Percentiles rank a stretch among this genome's conserved stretches.
These are phyloP conservation scores for Immersiporthe knoxdaviesiana DNA, from an alignment of 2,329 filamentous ascomycete genomes.

Conservation along the genomic window DNA sequence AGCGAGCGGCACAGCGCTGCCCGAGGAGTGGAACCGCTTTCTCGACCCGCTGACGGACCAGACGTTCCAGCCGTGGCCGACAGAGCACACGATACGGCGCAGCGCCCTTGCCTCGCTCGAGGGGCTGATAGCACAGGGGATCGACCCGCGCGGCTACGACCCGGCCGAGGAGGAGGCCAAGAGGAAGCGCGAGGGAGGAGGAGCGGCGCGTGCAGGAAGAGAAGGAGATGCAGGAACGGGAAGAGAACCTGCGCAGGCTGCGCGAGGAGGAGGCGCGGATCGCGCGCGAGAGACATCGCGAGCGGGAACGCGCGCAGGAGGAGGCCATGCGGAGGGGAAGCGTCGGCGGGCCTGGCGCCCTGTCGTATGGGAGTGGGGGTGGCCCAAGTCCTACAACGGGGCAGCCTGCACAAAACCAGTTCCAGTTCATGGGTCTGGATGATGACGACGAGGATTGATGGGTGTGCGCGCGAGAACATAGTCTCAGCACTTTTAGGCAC, in stretches of 20 bases:
- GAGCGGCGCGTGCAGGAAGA: conserved; percentile 56
- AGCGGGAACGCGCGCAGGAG: conserved; percentile 48
- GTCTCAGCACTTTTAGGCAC: background rate
- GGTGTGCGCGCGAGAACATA: background rate
- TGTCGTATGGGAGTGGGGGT: conserved; percentile 31
- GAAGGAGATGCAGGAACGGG: conserved; percentile 39
- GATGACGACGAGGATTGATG: conserved; percentile 48
- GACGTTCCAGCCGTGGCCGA: conserved; percentile 78
- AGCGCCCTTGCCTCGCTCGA: conserved; percentile 71
- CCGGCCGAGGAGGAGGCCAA: conserved; percentile 58
- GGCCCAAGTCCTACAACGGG: conserved; percentile 30
- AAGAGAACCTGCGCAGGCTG: conserved; percentile 43
- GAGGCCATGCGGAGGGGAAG: conserved; percentile 40
- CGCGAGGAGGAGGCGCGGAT: conserved; percentile 51
- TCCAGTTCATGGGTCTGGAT: conserved; percentile 59
- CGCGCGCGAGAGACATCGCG: conserved; percentile 51
- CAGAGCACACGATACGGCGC: conserved; percentile 67
- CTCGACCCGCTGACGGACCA: conserved; percentile 60
- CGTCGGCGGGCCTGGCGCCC: conserved; percentile 16
- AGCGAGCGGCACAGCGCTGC: conserved; percentile 45
- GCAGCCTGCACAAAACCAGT: conserved; percentile 52
- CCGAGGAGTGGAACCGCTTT: conserved; percentile 51
- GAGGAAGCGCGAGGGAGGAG: conserved; percentile 54
- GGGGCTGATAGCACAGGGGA: conserved; percentile 62
- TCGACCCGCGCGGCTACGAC: conserved; percentile 64